Base-by-base conservation (phyloP, 1,284 basidiomycete genomes). In the Irpex rosettiformis region DNA sequence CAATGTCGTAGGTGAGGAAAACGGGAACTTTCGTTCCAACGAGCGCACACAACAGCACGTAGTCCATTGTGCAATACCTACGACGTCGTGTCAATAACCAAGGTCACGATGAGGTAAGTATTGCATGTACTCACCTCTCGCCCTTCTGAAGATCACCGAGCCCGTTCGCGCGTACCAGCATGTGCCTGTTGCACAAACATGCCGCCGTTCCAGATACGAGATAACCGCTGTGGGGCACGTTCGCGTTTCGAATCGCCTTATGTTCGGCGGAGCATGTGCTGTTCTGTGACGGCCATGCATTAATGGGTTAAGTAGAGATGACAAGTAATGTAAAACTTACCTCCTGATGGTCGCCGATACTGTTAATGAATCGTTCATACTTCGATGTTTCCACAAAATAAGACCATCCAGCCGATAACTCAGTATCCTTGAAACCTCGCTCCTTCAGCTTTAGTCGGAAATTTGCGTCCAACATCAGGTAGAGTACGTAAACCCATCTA, bases 401-500 rank as follows among this genome's bases (percentile, higher is more conserved):
- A 0, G 61, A 64, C 61, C 58, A 66, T 0, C 72, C 69, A 0
- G 49, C 27, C 0, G 62, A 64, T 0, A 74, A 62, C 3, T 62
- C 61, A 2, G 66, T 67, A 57, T 73, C 69, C 3, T 54, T 54
- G 68, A 67, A 2, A 66, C 61, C 0, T 54, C 54, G 13, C 58
- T 62, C 5, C 59, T 57, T 52, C 27, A 52, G 59, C 51, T 71
- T 72, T 4, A 74, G 59, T 0, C 66, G 55, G 58, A 74, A 73
- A 54, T 69, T 72, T 0, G 69, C 68, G 52, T 74, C 72, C 0
- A 69, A 59, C 0, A 61, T 61, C 1, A 73, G 6, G n/a, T 67
- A 62, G 0, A 71, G 53, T 2, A 24, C 57, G 47, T 67, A 71
- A 0, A 72, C 47, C 52, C 54, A 71, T 11, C 69, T 71, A 57